Evolutionary conservation across 2,329 filamentous ascomycete species (phyloP).

Genomic region (Talaromyces pinophilus): DNA sequence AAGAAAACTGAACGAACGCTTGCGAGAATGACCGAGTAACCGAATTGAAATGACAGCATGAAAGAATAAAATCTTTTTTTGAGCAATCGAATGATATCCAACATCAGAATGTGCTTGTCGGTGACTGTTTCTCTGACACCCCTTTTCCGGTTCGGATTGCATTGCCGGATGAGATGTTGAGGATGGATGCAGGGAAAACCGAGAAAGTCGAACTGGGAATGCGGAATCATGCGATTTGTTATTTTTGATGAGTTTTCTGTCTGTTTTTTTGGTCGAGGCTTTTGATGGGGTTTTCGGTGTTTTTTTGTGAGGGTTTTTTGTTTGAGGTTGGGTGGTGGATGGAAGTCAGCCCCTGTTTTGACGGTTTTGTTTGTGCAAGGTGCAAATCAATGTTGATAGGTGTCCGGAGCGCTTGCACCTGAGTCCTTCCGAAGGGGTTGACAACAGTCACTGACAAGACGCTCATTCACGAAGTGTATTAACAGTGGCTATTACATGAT

Average conservation of each 20-base stretch:
- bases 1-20: neutral
- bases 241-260: neutral
- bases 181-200: neutral
- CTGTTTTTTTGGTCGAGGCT: neutral
- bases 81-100: neutral
- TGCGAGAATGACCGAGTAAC: neutral
- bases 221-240: neutral
- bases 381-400: neutral
- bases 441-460: neutral
- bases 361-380: neutral
- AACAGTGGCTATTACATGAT: neutral
- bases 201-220: neutral
- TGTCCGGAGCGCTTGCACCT: neutral
- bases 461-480: neutral
- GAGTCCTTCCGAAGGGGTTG: neutral
- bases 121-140: neutral
- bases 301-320: neutral
- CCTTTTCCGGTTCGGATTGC: neutral
- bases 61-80: neutral
- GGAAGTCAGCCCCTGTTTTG: neutral
- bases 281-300: neutral
- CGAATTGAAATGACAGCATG: neutral
- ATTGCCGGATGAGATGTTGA: neutral
- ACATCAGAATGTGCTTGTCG: neutral
- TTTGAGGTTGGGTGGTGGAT: neutral